Base-by-base conservation (phyloP, 345 rosid genomes). In the Lepidium aucheri region DNA sequence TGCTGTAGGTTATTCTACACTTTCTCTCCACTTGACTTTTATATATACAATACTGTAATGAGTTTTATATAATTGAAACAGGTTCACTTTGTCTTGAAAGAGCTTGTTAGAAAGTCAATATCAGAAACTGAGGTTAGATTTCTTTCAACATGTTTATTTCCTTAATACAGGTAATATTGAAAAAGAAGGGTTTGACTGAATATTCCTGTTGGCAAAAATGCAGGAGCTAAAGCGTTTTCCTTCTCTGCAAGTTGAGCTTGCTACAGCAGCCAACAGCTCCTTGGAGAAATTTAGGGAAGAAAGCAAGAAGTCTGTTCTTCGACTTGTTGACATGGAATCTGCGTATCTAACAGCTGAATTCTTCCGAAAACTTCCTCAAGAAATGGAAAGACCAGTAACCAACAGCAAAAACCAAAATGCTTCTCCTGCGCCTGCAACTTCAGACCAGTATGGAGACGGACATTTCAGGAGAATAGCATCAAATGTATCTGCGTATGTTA, bases 161-260 rank as follows among this genome's bases (percentile, higher is more conserved):
- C 40, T 30, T 14, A 51, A 17, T 22, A 38, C 30, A 35, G 10
- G 36, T 33, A 18, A 24, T 44, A n/a, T 41, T 41, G n/a, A 14
- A 46, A 13, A 24, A 24, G 0, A 16, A 47, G 20, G 18, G 67
- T 47, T 4, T 49, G 12, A 33, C 33, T 57, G 49, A 38, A 63
- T 69, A 38, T 49, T 26, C 61, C 18, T 34, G n/a, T 33, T 24
- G 49, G 43, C 1, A 13, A 15, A 76, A 51, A 20, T 20, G 68
- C 81, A 88, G 96, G 92, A 84, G 76, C 73, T 89, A 74, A 82
- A 75, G 78, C 92, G 92, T 53, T 89, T 89, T 68, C 92, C 92
- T 18, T 81, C 84, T 6, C 77, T 89, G 53, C 88, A 82, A 89
- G 80, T 82, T 24, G 92, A 81, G 80, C 78, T 89, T 44, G 87